These are phyloP conservation scores for Begonia fuchsioides DNA, from an alignment of 306 rosid genomes.

Conservation along the genomic window DNA sequence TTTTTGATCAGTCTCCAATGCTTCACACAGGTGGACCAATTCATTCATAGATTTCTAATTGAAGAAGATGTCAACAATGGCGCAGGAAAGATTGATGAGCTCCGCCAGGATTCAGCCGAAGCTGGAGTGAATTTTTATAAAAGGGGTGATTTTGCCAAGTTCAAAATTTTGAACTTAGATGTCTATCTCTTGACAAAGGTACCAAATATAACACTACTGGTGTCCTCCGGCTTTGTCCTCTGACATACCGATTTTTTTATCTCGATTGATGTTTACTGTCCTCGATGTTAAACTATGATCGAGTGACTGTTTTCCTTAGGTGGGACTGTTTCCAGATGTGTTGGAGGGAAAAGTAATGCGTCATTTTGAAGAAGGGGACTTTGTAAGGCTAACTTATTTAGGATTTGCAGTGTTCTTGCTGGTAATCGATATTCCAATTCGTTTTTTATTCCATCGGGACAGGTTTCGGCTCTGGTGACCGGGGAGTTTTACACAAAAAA, in stretches of 20 bases:
- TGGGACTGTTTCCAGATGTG: constrained; percentile 93
- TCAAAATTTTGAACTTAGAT: constrained; percentile 47
- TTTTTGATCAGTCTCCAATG: background rate
- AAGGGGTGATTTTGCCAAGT: constrained; percentile 70
- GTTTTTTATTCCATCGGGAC: constrained; percentile 10
- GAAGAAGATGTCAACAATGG: constrained; percentile 75
- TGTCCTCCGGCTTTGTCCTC: no score
- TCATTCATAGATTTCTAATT: constrained; percentile 70
- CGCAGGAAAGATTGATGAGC: constrained; percentile 36
- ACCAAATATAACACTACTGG: constrained; percentile 1
- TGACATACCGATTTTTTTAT: no score
- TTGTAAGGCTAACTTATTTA: constrained; percentile 23
- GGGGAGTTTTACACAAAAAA: constrained; percentile 91
- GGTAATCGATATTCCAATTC: no score
- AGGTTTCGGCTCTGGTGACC: constrained; percentile 88
- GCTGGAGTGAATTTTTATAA: constrained; percentile 64
- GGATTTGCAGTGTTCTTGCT: background rate
- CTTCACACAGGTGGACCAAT: constrained; percentile 61
- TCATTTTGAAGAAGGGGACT: constrained; percentile 87
- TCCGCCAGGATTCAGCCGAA: constrained; percentile 53
- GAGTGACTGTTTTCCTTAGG: constrained; percentile 32
- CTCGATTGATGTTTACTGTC: no score
- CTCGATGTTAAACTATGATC: no score
- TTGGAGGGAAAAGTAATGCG: constrained; percentile 70
- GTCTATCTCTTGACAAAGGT: constrained; percentile 65